Conservation (phyloP, 1,284 basidiomycete genomes). For the Rhodotorula sp. region DNA sequence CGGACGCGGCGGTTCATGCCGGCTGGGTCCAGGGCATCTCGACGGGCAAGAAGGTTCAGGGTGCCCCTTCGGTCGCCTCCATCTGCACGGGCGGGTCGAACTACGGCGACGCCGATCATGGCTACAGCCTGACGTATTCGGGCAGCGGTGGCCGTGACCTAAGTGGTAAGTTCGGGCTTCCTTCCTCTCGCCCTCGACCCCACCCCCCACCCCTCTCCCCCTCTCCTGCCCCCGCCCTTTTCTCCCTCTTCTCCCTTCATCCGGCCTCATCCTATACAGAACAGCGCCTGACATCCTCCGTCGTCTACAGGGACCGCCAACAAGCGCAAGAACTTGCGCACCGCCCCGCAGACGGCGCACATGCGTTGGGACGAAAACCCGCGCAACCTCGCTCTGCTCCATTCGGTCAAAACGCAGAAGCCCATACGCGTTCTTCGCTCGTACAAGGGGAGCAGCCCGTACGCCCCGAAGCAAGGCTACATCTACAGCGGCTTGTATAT, state of each 20-base stretch:
- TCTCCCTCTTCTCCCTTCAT: too few relatives aligned
- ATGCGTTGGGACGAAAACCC: constrained; percentile 66
- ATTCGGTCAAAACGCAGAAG: constrained; percentile 68
- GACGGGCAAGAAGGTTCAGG: neutral
- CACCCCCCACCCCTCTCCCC: too few relatives aligned
- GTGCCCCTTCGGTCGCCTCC: neutral
- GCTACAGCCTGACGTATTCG: constrained; percentile 70
- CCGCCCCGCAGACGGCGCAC: constrained; percentile 75
- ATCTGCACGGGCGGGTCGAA: constrained; percentile 15
- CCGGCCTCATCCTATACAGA: too few relatives aligned
- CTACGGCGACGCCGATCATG: constrained; percentile 72
- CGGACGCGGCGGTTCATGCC: constrained; percentile 44
- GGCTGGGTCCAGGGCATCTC: constrained; percentile 78
- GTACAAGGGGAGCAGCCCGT: constrained; percentile 61
- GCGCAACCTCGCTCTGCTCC: constrained; percentile 66
- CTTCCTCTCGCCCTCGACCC: constrained; percentile 46
- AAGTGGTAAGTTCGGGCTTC: constrained; percentile 57
- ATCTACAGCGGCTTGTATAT: constrained; percentile 80
- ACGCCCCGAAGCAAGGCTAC: constrained; percentile 57
- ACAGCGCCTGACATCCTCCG: too few relatives aligned
- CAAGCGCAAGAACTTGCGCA: constrained; percentile 64
- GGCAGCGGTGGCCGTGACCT: constrained; percentile 71
- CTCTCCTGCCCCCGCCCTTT: too few relatives aligned
- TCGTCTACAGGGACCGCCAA: constrained; percentile 13
- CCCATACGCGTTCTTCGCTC: constrained; percentile 80